Percentiles rank a stretch among this genome's conserved stretches.
Evolutionary conservation across 1,139 yeast species (phyloP).

Genomic region (Candida sojae): DNA sequence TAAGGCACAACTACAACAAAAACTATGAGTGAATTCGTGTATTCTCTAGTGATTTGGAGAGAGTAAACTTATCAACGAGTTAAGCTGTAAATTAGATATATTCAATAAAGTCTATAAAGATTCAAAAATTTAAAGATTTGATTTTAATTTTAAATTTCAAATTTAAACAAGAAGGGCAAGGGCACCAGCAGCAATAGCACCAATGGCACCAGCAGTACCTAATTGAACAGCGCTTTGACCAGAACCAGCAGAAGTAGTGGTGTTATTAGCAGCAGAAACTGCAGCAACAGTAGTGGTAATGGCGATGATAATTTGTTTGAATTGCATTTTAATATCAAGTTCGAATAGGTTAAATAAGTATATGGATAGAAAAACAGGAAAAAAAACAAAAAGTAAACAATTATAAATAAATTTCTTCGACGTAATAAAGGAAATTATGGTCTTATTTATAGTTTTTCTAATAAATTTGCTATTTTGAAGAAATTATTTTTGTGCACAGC

Average conservation of each 20-base stretch:
- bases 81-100: not conserved
- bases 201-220: constrained; percentile 29
- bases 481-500: not conserved
- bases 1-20: too few relatives aligned
- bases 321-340: constrained; percentile 36
- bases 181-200: constrained; percentile 50
- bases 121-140: not conserved
- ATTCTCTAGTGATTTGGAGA: too few relatives aligned
- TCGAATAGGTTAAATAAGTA: not conserved
- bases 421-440: not conserved
- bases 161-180: constrained; percentile 47
- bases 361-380: not conserved
- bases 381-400: not conserved
- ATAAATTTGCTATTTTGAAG: not conserved
- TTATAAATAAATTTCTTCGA: too few relatives aligned
- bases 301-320: constrained; percentile 46
- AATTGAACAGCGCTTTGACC: constrained; percentile 28
- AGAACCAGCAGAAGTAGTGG: constrained; percentile 18
- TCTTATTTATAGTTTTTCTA: constrained; percentile 4
- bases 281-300: constrained; percentile 43
- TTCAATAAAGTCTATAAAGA: not conserved
- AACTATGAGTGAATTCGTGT: too few relatives aligned
- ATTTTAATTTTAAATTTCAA: constrained; percentile 2
- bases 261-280: constrained; percentile 37
- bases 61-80: too few relatives aligned